phyloP scores from a whole-genome alignment of 1,284 basidiomycete genomes.

The Blastosporella zonata region DNA sequence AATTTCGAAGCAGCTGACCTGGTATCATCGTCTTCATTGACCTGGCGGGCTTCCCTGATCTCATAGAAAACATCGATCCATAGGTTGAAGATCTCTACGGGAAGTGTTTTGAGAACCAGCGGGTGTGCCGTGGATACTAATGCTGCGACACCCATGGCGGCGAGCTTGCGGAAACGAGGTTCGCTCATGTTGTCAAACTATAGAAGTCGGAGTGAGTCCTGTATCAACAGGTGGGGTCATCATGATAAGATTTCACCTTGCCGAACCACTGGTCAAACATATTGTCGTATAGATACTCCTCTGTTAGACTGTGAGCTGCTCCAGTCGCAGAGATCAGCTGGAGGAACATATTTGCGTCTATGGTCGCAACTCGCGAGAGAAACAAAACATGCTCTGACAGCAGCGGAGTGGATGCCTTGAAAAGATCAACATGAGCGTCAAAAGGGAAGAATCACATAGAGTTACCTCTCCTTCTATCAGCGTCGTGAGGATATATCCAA shows the following conservation, averaged over 20 bases:
- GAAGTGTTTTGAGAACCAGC: constrained; percentile 68
- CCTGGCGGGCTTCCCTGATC: constrained; percentile 65
- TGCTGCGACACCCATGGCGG: constrained; percentile 71
- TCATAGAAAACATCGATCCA: constrained; percentile 91
- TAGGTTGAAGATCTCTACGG: constrained; percentile 79
- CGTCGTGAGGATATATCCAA: constrained; percentile 53
- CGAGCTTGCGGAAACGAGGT: constrained; percentile 68
- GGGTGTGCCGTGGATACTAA: constrained; percentile 67
- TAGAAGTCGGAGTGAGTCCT: constrained; percentile 8
- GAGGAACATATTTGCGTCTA: constrained; percentile 60
- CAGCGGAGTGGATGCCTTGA: constrained; percentile 48
- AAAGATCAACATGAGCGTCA: constrained; percentile 15
- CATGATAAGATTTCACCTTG: constrained; percentile 44
- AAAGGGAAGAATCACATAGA: constrained; percentile 9
- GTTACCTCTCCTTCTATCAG: constrained; percentile 64
- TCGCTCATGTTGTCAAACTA: constrained; percentile 87
- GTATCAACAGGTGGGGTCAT: background rate
- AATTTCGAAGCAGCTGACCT: constrained; percentile 16
- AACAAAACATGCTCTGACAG: constrained; percentile 67
- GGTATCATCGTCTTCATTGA: constrained; percentile 32
- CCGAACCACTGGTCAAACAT: constrained; percentile 80
- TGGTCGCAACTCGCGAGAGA: constrained; percentile 65
- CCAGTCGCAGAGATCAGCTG: constrained; percentile 65
- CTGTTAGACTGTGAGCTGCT: constrained; percentile 41
- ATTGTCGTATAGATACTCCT: constrained; percentile 57